Conservation (phyloP, 495 filamentous ascomycete genomes). For the Talaromyces nanjingensis region DNA sequence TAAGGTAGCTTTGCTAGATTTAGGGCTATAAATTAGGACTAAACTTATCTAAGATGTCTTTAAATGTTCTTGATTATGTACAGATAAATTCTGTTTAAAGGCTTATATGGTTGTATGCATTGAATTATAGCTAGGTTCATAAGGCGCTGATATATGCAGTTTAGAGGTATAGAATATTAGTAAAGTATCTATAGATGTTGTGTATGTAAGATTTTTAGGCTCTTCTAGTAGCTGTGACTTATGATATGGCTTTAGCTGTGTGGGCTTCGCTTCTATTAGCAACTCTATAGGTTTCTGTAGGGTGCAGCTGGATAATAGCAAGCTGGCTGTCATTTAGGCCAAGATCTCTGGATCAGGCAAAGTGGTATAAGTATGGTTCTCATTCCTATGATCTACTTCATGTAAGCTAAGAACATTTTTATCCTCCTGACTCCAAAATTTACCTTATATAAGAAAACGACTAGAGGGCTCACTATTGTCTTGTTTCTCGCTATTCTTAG, state of each 20-base stretch:
- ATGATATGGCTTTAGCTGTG: not conserved
- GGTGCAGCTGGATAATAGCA: not conserved
- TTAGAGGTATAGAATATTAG: not conserved
- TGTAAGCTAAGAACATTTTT: not conserved
- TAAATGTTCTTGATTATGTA: too few relatives aligned
- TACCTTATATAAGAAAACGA: not conserved
- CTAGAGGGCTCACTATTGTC: not conserved
- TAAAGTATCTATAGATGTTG: not conserved
- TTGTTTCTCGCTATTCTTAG: not conserved
- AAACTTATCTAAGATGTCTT: too few relatives aligned
- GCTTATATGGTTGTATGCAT: too few relatives aligned
- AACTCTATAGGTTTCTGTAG: not conserved
- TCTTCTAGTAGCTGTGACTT: not conserved
- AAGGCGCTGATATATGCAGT: not conserved
- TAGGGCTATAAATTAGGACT: not conserved
- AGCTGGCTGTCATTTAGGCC: not conserved
- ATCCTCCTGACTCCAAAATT: not conserved
- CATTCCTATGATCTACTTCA: not conserved
- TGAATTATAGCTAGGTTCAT: not conserved
- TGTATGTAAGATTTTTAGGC: not conserved
- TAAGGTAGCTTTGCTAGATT: not conserved
- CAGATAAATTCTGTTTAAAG: too few relatives aligned
- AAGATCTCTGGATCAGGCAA: not conserved
- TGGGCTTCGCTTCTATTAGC: not conserved
- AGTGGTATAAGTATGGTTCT: not conserved